phyloP scores from a whole-genome alignment of 345 rosid genomes.

The Rhodomyrtus tomentosa region DNA sequence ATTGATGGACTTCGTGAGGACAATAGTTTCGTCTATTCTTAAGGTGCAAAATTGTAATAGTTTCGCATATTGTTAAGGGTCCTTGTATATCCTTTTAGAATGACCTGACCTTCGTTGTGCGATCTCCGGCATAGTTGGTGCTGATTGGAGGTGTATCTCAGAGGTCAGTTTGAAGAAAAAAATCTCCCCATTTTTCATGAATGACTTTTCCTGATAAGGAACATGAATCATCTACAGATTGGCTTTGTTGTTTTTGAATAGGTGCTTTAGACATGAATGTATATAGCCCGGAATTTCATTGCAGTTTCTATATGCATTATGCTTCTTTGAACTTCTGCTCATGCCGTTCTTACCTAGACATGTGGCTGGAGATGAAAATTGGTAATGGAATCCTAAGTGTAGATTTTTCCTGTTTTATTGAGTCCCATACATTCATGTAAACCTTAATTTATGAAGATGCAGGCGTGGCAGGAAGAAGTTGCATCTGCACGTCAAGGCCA shows the following conservation, averaged over 20 bases:
- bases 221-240: background rate
- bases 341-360: background rate
- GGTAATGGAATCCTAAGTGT: background rate
- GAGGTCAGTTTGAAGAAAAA: background rate
- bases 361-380: background rate
- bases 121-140: background rate
- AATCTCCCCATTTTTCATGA: background rate
- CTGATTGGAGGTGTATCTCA: background rate
- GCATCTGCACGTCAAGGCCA: conserved; percentile 95
- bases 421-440: background rate
- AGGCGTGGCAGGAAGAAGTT: conserved; percentile 95
- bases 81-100: background rate
- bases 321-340: background rate
- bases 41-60: background rate
- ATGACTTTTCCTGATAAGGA: background rate
- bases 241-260: background rate
- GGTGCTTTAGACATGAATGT: background rate
- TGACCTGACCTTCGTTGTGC: background rate
- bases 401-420: background rate
- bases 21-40: no score
- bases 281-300: background rate
- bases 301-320: background rate
- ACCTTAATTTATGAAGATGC: conserved; percentile 34
- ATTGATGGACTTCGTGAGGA: background rate
- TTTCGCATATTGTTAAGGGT: background rate